A percentile compares a stretch with the other conserved stretches of the same genome.
Evolutionary conservation across 768 basidiomycete genomes (phyloP).

Genomic region (Scleroderma bovista): DNA sequence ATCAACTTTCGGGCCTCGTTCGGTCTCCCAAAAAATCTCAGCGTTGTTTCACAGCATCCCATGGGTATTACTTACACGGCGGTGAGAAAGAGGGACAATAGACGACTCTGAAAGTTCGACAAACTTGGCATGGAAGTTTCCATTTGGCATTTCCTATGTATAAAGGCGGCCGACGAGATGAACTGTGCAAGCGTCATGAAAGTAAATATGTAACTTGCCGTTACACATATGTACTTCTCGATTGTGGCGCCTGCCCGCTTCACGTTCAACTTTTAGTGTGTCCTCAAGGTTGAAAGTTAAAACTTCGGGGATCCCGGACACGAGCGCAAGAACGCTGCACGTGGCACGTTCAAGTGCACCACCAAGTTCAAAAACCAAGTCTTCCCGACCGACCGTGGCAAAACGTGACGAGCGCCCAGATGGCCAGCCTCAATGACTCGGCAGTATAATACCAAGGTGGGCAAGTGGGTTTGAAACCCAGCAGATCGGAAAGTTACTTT

Average conservation of each 20-base stretch:
- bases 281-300: background rate
- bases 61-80: too few relatives aligned
- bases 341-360: too few relatives aligned
- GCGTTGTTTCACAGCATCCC: too few relatives aligned
- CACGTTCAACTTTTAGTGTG: background rate
- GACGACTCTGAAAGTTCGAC: too few relatives aligned
- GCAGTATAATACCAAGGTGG: background rate
- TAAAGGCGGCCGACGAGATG: background rate
- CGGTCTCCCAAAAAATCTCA: too few relatives aligned
- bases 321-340: too few relatives aligned
- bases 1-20: too few relatives aligned
- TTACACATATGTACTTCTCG: background rate
- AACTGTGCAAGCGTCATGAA: background rate
- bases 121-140: too few relatives aligned
- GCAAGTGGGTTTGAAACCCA: background rate
- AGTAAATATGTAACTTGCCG: too few relatives aligned
- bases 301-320: background rate
- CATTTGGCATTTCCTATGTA: too few relatives aligned
- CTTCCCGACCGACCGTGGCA: background rate
- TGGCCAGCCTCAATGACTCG: background rate
- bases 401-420: background rate
- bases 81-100: too few relatives aligned
- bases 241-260: background rate
- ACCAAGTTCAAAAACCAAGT: too few relatives aligned
- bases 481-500: background rate